phyloP scores from a whole-genome alignment of 495 filamentous ascomycete species.

The Hyaloscypha hepaticicola region DNA sequence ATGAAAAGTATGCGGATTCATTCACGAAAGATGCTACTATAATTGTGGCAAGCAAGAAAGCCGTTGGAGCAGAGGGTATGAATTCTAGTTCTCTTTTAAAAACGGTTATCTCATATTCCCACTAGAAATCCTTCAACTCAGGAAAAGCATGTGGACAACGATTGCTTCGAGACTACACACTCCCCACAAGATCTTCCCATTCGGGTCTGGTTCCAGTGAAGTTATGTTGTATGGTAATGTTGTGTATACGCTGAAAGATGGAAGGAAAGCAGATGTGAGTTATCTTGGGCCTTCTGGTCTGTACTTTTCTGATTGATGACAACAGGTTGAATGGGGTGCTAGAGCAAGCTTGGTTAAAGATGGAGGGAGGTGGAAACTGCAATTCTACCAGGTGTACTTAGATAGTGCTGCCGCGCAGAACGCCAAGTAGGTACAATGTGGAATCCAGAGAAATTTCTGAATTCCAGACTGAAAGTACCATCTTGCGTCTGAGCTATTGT shows the following conservation, averaged over 20 bases:
- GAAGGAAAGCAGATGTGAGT: conserved; percentile 37
- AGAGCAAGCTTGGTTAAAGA: conserved; percentile 51
- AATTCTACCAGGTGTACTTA: conserved; percentile 67
- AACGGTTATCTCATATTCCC: not conserved
- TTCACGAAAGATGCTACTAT: conserved; percentile 58
- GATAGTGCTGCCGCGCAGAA: conserved; percentile 41
- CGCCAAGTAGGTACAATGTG: conserved; percentile 22
- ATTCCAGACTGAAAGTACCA: no score
- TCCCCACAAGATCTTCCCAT: conserved; percentile 47
- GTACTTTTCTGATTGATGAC: conserved; percentile 9
- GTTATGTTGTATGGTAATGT: conserved; percentile 65
- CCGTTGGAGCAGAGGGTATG: conserved; percentile 50
- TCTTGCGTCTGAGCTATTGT: no score
- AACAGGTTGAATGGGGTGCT: conserved; percentile 53
- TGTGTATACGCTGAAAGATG: conserved; percentile 53
- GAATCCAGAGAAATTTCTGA: no score
- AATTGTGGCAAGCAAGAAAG: conserved; percentile 55
- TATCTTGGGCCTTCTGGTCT: not conserved
- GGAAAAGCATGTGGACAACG: conserved; percentile 57
- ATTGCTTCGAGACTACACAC: conserved; percentile 52
- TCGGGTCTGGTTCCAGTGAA: conserved; percentile 43
- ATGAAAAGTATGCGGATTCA: conserved; percentile 53
- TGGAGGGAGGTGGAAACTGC: conserved; percentile 51
- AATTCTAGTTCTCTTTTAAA: not conserved
- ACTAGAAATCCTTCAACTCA: conserved; percentile 37